These are phyloP conservation scores for Eucommia ulmoides DNA, from an alignment of 257 asterid species.

Conservation along the genomic window DNA sequence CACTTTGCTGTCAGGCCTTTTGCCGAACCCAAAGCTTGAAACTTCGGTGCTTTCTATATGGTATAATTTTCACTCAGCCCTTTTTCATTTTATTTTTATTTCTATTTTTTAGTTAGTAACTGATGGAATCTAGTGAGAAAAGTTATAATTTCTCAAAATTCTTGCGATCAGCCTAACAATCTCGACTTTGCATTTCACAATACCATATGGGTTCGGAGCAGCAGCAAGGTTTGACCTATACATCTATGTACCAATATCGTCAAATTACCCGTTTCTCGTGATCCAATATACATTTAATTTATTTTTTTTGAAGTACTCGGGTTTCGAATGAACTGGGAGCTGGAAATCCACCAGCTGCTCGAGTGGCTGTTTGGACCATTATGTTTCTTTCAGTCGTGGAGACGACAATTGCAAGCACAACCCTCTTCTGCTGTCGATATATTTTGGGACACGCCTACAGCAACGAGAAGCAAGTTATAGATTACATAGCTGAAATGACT, in stretches of 20 bases:
- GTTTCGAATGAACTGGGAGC: conserved; percentile 64
- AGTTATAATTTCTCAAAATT: not conserved
- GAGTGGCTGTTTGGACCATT: conserved; percentile 22
- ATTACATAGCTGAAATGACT: conserved; percentile 32
- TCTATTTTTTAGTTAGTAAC: too few relatives aligned
- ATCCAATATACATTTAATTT: too few relatives aligned
- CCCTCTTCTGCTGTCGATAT: conserved; percentile 19
- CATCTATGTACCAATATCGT: too few relatives aligned
- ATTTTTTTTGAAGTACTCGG: conserved; percentile 36
- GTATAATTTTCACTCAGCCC: conserved; percentile 9
- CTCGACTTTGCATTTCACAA: conserved; percentile 37
- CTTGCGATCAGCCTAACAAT: conserved; percentile 37
- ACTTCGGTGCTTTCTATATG: conserved; percentile 59
- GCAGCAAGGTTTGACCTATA: conserved; percentile 38
- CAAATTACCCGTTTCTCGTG: too few relatives aligned
- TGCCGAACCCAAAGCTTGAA: conserved; percentile 56
- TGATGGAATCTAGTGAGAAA: too few relatives aligned
- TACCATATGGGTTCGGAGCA: conserved; percentile 46
- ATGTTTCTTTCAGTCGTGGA: conserved; percentile 26
- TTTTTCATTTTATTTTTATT: conserved; percentile 1
- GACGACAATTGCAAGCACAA: conserved; percentile 8
- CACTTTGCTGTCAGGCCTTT: conserved; percentile 40
- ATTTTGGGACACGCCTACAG: conserved; percentile 31
- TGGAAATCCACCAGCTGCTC: conserved; percentile 34
- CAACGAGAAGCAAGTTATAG: conserved; percentile 33